Percentiles rank a stretch among this genome's conserved stretches.
Conservation (phyloP, 305 asterid genomes). For the Fraxinus paxiana region DNA sequence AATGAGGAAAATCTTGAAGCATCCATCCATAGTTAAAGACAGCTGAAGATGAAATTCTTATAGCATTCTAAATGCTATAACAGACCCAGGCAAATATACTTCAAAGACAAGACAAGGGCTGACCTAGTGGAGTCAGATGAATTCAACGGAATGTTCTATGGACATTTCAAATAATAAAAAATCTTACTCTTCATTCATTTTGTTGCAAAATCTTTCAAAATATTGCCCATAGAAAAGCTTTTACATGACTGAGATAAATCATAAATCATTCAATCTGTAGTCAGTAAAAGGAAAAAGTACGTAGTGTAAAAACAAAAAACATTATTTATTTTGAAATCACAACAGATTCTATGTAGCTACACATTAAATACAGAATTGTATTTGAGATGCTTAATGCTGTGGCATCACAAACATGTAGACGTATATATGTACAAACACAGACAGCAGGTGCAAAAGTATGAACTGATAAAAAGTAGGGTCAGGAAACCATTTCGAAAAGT, state of each 20-base stretch:
- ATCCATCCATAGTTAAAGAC: neutral
- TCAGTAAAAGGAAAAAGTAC: neutral
- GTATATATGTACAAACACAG: neutral
- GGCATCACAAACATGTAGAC: neutral
- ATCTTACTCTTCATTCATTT: neutral
- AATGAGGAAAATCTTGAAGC: constrained; percentile 4
- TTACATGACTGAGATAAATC: neutral
- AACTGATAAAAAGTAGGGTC: neutral
- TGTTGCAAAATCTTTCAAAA: neutral
- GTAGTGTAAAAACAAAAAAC: neutral
- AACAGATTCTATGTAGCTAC: neutral
- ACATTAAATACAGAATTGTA: neutral
- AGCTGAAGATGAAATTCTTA: constrained; percentile 9
- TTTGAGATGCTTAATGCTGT: constrained; percentile 2
- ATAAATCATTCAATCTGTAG: neutral
- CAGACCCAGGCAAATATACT: neutral
- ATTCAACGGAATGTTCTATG: neutral
- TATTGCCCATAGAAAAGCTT: neutral
- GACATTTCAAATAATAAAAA: neutral
- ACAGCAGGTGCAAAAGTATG: neutral
- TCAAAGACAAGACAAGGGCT: neutral
- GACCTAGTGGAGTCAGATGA: neutral
- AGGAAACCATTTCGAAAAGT: neutral
- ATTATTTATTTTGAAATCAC: neutral
- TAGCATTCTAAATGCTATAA: neutral